A percentile compares a stretch with the other conserved stretches of the same genome.
Evolutionary conservation across 805 yeast genomes (phyloP).

Genomic region (Metschnikowia chrysomelidarum): DNA sequence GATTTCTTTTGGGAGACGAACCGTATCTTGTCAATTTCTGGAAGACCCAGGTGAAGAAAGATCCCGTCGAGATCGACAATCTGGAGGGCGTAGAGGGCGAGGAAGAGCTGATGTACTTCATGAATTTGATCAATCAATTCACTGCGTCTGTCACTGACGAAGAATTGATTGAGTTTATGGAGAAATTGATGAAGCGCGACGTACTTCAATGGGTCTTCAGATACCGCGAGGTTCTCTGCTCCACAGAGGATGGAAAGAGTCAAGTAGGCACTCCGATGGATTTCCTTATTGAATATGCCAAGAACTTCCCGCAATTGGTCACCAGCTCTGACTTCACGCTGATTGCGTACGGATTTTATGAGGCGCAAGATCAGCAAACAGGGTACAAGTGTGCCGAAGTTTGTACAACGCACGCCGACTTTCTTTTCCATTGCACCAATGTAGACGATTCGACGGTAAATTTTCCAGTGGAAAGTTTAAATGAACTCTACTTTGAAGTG

Average conservation of each 20-base stretch:
- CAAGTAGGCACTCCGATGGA: conserved; percentile 9
- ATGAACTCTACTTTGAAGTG: conserved; percentile 4
- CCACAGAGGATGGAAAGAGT: conserved; percentile 3
- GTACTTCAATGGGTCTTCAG: conserved; percentile 9
- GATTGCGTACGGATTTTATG: not conserved
- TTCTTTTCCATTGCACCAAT: conserved; percentile 22
- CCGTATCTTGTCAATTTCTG: conserved; percentile 13
- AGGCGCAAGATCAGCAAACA: not conserved
- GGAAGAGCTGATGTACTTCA: conserved; percentile 13
- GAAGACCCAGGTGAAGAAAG: conserved; percentile 2
- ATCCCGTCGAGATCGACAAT: conserved; percentile 3
- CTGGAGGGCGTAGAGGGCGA: conserved; percentile 3
- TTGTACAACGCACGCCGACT: conserved; percentile 8
- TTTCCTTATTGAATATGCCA: conserved; percentile 10
- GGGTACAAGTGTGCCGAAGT: conserved; percentile 1
- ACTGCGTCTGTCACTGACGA: conserved; percentile 26
- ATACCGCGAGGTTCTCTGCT: conserved; percentile 9
- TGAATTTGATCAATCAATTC: conserved; percentile 33
- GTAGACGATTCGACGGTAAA: conserved; percentile 14
- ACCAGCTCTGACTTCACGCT: conserved; percentile 1
- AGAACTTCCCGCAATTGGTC: conserved; percentile 5
- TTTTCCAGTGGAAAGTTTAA: conserved; percentile 3
- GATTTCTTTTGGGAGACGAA: conserved; percentile 5
- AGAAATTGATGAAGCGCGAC: not conserved
- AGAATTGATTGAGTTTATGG: conserved; percentile 19